A percentile compares a stretch with the other conserved stretches of the same genome.
These are phyloP conservation scores for Hirsutella minnesotensis DNA, from an alignment of 2,329 filamentous ascomycete species.

Conservation along the genomic window DNA sequence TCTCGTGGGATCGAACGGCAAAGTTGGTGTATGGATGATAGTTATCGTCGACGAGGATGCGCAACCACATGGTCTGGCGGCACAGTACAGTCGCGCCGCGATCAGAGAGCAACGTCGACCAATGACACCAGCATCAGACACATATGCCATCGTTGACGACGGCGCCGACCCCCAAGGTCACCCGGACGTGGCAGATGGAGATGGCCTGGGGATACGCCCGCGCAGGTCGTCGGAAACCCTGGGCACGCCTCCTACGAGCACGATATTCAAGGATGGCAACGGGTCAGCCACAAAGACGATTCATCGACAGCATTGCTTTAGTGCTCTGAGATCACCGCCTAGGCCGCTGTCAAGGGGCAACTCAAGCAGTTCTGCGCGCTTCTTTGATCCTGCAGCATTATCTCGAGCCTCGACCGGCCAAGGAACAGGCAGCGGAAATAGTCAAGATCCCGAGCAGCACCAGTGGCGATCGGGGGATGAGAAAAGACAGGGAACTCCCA, in stretches of 20 bases:
- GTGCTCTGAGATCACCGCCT: neutral
- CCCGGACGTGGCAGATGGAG: neutral
- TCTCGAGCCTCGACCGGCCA: constrained; percentile 4
- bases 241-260: constrained; percentile 1
- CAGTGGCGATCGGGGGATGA: neutral
- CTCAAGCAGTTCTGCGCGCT: constrained; percentile 4
- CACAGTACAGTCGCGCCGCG: neutral
- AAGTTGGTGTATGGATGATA: constrained; percentile 69
- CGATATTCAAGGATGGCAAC: neutral
- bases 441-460: neutral
- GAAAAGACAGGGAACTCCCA: neutral
- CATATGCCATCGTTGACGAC: neutral
- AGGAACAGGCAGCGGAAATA: neutral
- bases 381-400: constrained; percentile 6
- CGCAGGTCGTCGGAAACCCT: constrained; percentile 10
- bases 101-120: neutral
- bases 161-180: neutral
- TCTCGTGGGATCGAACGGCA: constrained; percentile 50
- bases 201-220: constrained; percentile 1
- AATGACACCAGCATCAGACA: neutral
- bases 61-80: neutral
- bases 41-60: constrained; percentile 56
- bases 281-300: neutral
- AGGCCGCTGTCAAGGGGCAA: neutral
- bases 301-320: neutral